These are phyloP conservation scores for Aleurites moluccanus DNA, from an alignment of 441 rosid species.

Conservation along the genomic window DNA sequence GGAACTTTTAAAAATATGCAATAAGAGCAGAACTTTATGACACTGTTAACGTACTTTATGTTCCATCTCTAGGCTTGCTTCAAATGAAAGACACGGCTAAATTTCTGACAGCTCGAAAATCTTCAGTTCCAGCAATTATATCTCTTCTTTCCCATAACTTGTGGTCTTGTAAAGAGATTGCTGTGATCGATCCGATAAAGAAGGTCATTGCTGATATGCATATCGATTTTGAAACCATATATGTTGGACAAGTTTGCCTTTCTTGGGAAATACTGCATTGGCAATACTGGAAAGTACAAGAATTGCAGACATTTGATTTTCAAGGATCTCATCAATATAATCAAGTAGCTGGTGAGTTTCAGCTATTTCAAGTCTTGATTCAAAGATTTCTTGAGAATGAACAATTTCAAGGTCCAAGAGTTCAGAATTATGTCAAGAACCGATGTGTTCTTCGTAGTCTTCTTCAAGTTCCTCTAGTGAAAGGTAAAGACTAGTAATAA, in stretches of 20 bases:
- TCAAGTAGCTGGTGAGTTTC: conserved; percentile 66
- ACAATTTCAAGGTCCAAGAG: conserved; percentile 61
- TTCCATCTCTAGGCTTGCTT: conserved; percentile 46
- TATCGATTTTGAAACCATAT: conserved; percentile 58
- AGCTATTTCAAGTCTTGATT: conserved; percentile 65
- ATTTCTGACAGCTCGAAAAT: conserved; percentile 20
- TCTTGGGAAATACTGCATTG: conserved; percentile 82
- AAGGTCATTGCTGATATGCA: conserved; percentile 45
- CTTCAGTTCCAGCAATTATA: conserved; percentile 26
- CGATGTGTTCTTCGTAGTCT: conserved; percentile 51
- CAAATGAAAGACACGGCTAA: conserved; percentile 43
- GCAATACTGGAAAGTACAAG: conserved; percentile 57
- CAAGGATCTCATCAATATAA: conserved; percentile 40
- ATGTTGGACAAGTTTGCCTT: conserved; percentile 73
- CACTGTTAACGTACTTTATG: background rate
- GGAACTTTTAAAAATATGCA: background rate
- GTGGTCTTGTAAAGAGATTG: conserved; percentile 43
- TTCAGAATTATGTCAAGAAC: conserved; percentile 57
- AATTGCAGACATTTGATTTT: conserved; percentile 38
- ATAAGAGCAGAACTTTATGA: background rate
- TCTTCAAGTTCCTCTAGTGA: conserved; percentile 66
- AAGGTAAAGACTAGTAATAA: conserved; percentile 39
- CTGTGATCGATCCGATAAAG: conserved; percentile 36
- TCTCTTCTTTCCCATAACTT: conserved; percentile 38
- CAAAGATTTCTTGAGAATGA: conserved; percentile 72